A percentile compares a stretch with the other conserved stretches of the same genome.
phyloP scores from a whole-genome alignment of 371 early-diverging fungal species.

The Mucor lusitanicus region DNA sequence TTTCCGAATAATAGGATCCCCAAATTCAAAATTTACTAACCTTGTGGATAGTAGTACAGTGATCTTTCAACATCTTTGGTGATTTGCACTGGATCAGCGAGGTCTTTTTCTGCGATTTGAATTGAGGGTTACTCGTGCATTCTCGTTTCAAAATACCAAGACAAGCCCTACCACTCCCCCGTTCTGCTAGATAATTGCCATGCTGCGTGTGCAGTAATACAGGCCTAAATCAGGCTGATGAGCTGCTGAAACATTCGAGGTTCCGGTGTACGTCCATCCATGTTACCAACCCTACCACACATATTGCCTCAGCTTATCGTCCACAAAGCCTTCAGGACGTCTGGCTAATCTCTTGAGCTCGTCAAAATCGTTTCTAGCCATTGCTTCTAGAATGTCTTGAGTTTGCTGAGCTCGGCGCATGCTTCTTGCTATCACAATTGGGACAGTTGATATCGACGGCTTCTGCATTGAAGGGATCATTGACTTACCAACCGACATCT shows the following conservation, averaged over 20 bases:
- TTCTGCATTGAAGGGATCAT: background rate
- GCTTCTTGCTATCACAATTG: conserved; percentile 23
- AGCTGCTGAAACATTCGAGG: background rate
- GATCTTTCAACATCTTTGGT: conserved; percentile 54
- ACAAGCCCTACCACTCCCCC: conserved; percentile 50
- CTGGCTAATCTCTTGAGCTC: conserved; percentile 34
- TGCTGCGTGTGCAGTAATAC: conserved; percentile 54
- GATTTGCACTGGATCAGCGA: conserved; percentile 52
- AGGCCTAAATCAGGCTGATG: conserved; percentile 31
- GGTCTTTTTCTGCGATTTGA: conserved; percentile 39
- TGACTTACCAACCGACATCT: conserved; percentile 30
- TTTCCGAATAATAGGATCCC: background rate
- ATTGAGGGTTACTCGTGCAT: background rate
- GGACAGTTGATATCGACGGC: background rate
- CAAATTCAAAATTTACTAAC: conserved; percentile 14
- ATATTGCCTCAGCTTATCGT: conserved; percentile 36
- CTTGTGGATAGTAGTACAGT: conserved; percentile 55
- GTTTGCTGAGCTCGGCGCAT: conserved; percentile 34
- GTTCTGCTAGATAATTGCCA: conserved; percentile 51
- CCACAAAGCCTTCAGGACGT: conserved; percentile 38
- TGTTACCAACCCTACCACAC: conserved; percentile 40
- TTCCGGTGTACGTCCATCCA: background rate
- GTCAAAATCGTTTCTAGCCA: conserved; percentile 31
- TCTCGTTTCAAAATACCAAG: too few relatives aligned
- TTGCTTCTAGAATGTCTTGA: conserved; percentile 34